These are phyloP conservation scores for Trichocomaceae sp. DNA, from an alignment of 2,329 filamentous ascomycete genomes.

Conservation along the genomic window DNA sequence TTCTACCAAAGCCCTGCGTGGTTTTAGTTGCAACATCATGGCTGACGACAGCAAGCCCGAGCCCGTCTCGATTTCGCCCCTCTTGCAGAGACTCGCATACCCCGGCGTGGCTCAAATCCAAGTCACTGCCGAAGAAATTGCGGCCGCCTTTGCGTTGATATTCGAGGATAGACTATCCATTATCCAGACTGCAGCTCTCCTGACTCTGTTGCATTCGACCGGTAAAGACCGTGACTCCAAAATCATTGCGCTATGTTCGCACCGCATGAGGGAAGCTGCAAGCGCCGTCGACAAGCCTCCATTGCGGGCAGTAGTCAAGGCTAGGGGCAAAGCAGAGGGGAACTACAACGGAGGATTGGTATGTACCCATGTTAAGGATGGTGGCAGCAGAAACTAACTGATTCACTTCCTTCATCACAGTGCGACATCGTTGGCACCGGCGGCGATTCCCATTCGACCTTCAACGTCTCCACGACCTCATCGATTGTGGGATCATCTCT, in stretches of 20 bases:
- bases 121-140: slow-evolving; percentile 74
- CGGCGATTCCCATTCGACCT: slow-evolving; percentile 93
- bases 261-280: slow-evolving; percentile 75
- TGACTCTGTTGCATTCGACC: slow-evolving; percentile 90
- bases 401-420: slow-evolving; percentile 29
- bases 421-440: slow-evolving; percentile 97
- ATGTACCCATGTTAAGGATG: slow-evolving; percentile 34
- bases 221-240: slow-evolving; percentile 75
- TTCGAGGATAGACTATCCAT: slow-evolving; percentile 87
- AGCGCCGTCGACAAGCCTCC: slow-evolving; percentile 60
- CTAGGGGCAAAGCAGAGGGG: slow-evolving; percentile 60
- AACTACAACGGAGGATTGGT: slow-evolving; percentile 77
- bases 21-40: slow-evolving; percentile 17
- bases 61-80: slow-evolving; percentile 41
- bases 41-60: slow-evolving; percentile 28
- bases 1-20: too few species aligned
- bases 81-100: slow-evolving; percentile 43
- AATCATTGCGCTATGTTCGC: slow-evolving; percentile 77
- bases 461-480: slow-evolving; percentile 94
- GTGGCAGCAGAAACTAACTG: slow-evolving; percentile 7
- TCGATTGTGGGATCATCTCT: slow-evolving; percentile 85
- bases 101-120: slow-evolving; percentile 38
- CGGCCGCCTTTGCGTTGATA: slow-evolving; percentile 80
- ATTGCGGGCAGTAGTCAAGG: slow-evolving; percentile 56
- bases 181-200: slow-evolving; percentile 76